A percentile compares a stretch with the other conserved stretches of the same genome.
phyloP scores from a whole-genome alignment of 2,329 filamentous ascomycete genomes.

The Chaetomiaceae sp. region DNA sequence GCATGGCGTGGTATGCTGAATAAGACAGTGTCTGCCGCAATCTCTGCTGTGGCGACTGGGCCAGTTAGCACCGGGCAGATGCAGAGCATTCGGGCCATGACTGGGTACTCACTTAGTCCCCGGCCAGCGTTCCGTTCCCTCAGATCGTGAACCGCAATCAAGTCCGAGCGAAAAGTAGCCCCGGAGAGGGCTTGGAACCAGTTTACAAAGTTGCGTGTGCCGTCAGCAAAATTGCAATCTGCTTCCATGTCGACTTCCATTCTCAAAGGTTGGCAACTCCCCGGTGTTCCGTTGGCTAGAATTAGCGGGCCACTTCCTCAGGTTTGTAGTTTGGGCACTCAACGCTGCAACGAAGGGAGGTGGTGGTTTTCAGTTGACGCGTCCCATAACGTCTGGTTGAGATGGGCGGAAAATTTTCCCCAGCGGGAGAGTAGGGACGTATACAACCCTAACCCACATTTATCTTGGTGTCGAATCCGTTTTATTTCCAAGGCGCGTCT shows the following conservation, averaged over 20 bases:
- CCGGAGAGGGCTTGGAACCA: conserved; percentile 53
- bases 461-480: no score
- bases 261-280: neutral
- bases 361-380: no score
- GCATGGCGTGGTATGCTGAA: conserved; percentile 72
- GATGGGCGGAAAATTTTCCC: no score
- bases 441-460: no score
- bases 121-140: conserved; percentile 48
- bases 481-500: no score
- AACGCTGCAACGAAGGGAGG: no score
- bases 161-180: conserved; percentile 47
- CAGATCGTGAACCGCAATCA: conserved; percentile 50
- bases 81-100: neutral
- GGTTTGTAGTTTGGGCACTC: no score
- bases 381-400: no score
- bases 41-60: conserved; percentile 65
- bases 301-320: no score
- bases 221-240: neutral
- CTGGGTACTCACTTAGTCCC: conserved; percentile 46
- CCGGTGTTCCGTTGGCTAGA: no score
- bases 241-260: conserved; percentile 5
- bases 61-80: neutral
- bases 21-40: conserved; percentile 69
- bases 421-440: no score
- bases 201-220: conserved; percentile 38